Percentiles rank a stretch among this genome's conserved stretches.
Evolutionary conservation across 179 eudicot genomes (phyloP).

Genomic region (Silene noctiflora): DNA sequence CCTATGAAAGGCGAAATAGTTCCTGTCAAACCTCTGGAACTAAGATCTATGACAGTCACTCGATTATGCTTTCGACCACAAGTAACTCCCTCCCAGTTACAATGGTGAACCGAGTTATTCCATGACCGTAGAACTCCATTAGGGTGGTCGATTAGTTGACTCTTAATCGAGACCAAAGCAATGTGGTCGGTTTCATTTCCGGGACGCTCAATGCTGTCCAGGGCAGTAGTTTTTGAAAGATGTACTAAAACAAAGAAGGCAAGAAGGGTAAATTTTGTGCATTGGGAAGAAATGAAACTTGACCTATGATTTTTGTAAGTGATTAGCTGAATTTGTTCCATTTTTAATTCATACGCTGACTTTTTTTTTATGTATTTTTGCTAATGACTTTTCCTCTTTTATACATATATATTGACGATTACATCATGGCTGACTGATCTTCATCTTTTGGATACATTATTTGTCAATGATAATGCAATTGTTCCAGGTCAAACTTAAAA

Average conservation of each 20-base stretch:
- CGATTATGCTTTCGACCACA: conserved; percentile 25
- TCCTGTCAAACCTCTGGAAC: conserved; percentile 20
- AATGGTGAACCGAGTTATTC: conserved; percentile 24
- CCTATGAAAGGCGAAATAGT: conserved; percentile 31
- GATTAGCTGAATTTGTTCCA: conserved; percentile 1
- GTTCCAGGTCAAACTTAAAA: neutral
- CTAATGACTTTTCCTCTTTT: neutral
- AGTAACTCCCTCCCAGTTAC: conserved; percentile 26
- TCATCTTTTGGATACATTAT: neutral
- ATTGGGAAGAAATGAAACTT: neutral
- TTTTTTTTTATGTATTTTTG: neutral
- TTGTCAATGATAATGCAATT: neutral
- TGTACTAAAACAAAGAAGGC: neutral
- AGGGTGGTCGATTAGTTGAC: neutral
- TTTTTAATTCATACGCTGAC: neutral
- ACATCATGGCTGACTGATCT: conserved; percentile 11
- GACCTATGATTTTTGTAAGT: neutral
- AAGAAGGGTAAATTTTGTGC: neutral
- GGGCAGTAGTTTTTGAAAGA: neutral
- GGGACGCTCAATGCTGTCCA: neutral
- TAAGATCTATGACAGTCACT: conserved; percentile 22
- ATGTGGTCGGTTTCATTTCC: conserved; percentile 14
- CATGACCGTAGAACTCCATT: conserved; percentile 9
- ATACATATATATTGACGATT: neutral
- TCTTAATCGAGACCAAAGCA: conserved; percentile 28